Percentiles rank a stretch among this genome's conserved stretches.
Evolutionary conservation across 1,139 yeast genomes (phyloP).

Genomic region (Pneumocystis sp.): DNA sequence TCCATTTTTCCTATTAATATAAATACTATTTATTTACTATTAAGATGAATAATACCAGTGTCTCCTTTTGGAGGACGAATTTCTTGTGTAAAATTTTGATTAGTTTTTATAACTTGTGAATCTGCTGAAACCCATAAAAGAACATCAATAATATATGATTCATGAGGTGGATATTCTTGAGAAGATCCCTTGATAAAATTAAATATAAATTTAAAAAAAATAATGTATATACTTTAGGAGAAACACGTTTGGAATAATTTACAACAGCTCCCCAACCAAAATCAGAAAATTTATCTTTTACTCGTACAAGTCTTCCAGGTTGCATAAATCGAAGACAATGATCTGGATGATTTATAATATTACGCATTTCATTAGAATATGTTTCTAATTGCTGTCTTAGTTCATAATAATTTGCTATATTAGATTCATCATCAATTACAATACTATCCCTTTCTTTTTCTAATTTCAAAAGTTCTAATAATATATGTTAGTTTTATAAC

Average conservation of each 20-base stretch:
- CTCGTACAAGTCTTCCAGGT: slow-evolving; percentile 70
- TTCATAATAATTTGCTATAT: slow-evolving; percentile 69
- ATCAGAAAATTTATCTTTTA: slow-evolving; percentile 40
- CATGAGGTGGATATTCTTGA: slow-evolving; percentile 36
- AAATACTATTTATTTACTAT: neutral
- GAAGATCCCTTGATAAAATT: slow-evolving; percentile 29
- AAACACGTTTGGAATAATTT: slow-evolving; percentile 53
- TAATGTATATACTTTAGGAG: slow-evolving; percentile 12
- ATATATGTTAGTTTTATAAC: neutral
- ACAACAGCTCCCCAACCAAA: slow-evolving; percentile 96
- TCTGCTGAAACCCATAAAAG: slow-evolving; percentile 51
- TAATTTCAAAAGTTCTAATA: slow-evolving; percentile 35
- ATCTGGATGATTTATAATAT: slow-evolving; percentile 85
- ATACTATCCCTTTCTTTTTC: slow-evolving; percentile 36
- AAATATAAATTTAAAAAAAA: slow-evolving; percentile 23
- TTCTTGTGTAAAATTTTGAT: slow-evolving; percentile 75
- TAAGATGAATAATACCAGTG: slow-evolving; percentile 26
- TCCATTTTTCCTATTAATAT: slow-evolving; percentile 45
- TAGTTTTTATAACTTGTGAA: slow-evolving; percentile 32
- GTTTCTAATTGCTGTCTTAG: slow-evolving; percentile 52
- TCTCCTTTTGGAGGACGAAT: slow-evolving; percentile 64
- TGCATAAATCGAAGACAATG: slow-evolving; percentile 70
- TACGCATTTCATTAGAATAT: slow-evolving; percentile 65
- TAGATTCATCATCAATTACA: slow-evolving; percentile 55
- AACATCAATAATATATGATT: slow-evolving; percentile 74